Base-by-base conservation (phyloP, 176 grass and related monocot species). In the Guadua angustifolia region DNA sequence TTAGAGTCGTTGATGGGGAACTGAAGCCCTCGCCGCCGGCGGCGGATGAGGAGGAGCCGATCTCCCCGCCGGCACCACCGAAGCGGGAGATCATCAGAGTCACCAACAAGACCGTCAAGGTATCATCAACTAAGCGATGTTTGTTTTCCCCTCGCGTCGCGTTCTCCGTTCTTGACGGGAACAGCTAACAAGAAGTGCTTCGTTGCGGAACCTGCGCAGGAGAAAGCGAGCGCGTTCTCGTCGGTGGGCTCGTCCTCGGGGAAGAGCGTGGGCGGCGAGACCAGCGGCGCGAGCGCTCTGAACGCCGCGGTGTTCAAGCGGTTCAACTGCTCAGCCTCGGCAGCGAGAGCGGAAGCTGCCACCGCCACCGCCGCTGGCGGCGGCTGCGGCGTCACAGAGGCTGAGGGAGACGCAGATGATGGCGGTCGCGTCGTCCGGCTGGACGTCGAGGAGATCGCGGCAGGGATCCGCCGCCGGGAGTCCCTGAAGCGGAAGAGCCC, bases 181-280 rank as follows among this genome's bases (percentile, higher is more conserved):
- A 71, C 61, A 51, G 73, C 40, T 16, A 44, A 64, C 58, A 19
- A 21, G 83, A 56, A 35, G 6, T 85, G 47, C 24, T 35, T 69
- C 21, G 35, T 39, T 24, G n/a, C n/a, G 43, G 32, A 10, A 46
- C 18, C 57, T 83, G 64, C n/a, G 64, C 60, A 94, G 91, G 92
- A 89, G 66, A 97, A 97, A 69, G 21, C 86, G 44, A 89, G 65
- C 45, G 88, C 88, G n/a, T 97, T 97, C 77, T 92, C 92, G 6
- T 91, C 90, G 50, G 89, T 97, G 35, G 77, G 88, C n/a, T 80
- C 77, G 64, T 40, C 63, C 57, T 86, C 86, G 63, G 51, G 76
- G 56, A 89, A 86, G 65, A 84, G 55, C 66, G 40, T 17, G 19
- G 49, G 24, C 17, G 61, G 81, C 75, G 47, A 65, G 63, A 79